These are phyloP conservation scores for Liquidambar formosana DNA, from an alignment of 164 flowering plant species.

Conservation along the genomic window DNA sequence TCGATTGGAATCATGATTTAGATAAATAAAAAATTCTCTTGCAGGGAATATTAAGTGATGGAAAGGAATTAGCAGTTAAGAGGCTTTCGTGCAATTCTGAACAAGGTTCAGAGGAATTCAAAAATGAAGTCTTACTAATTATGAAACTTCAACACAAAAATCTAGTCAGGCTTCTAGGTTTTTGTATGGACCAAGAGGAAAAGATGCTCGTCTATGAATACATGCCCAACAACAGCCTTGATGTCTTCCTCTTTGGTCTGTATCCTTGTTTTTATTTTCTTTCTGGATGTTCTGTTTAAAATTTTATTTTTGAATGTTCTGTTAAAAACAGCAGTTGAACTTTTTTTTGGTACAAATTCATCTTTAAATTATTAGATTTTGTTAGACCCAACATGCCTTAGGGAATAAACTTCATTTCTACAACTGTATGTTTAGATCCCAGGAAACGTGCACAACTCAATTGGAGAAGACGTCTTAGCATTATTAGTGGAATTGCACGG, in stretches of 20 bases:
- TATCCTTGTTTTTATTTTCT: background rate
- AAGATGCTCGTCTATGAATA: conserved; percentile 36
- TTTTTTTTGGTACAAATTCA: too few species aligned
- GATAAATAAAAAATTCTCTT: background rate
- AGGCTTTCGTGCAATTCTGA: conserved; percentile 21
- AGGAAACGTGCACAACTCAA: conserved; percentile 17
- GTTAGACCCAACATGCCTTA: too few species aligned
- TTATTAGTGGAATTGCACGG: conserved; percentile 37
- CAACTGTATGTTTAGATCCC: conserved; percentile 11
- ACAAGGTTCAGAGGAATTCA: conserved; percentile 22
- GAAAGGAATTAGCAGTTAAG: conserved; percentile 28
- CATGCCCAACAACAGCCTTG: conserved; percentile 45
- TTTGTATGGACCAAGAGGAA: conserved; percentile 33
- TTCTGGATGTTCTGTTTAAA: too few species aligned
- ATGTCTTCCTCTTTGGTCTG: conserved; percentile 38
- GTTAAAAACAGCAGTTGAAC: too few species aligned
- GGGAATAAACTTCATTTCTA: background rate
- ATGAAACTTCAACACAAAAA: conserved; percentile 42
- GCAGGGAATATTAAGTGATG: conserved; percentile 28
- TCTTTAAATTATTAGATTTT: too few species aligned
- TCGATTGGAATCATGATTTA: too few species aligned
- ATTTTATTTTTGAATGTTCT: too few species aligned
- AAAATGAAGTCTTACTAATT: conserved; percentile 25
- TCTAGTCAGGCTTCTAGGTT: conserved; percentile 36
- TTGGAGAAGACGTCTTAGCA: conserved; percentile 31